Conservation (phyloP, 1,284 basidiomycete species). For the Phellopilus nigrolimitatus region DNA sequence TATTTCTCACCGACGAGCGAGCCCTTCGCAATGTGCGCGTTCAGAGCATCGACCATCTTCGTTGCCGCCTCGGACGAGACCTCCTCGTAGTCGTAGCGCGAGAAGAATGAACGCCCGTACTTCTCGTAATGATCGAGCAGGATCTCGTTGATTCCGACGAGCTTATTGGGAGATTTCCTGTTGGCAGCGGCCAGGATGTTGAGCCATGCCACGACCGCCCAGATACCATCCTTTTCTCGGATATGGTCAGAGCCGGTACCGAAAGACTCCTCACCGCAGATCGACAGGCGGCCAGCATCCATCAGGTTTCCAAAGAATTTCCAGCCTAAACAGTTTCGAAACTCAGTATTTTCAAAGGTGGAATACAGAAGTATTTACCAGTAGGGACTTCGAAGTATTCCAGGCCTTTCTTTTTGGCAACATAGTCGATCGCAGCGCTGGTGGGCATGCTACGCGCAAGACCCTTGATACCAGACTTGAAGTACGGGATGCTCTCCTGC, state of each 20-base stretch:
- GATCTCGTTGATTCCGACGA: slow-evolving; percentile 85
- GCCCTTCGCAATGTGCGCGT: slow-evolving; percentile 62
- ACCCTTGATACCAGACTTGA: slow-evolving; percentile 91
- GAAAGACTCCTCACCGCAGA: slow-evolving; percentile 98
- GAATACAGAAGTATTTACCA: slow-evolving; percentile 44
- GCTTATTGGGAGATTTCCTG: slow-evolving; percentile 70
- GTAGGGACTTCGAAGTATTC: slow-evolving; percentile 97
- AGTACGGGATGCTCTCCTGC: slow-evolving; percentile 90
- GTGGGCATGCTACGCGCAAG: slow-evolving; percentile 97
- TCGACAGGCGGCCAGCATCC: slow-evolving; percentile 96
- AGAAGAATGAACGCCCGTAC: slow-evolving; percentile 98
- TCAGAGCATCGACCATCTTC: slow-evolving; percentile 77
- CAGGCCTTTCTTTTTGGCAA: slow-evolving; percentile 91
- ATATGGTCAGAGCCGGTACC: slow-evolving; percentile 99
- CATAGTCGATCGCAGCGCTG: slow-evolving; percentile 93
- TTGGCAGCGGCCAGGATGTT: slow-evolving; percentile 95
- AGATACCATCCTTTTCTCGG: slow-evolving; percentile 97
- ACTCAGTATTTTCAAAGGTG: not conserved
- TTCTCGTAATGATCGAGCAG: slow-evolving; percentile 83
- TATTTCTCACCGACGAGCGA: slow-evolving; percentile 67
- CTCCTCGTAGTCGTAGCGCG: slow-evolving; percentile 98
- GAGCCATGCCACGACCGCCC: slow-evolving; percentile 97
- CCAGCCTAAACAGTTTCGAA: slow-evolving; percentile 61
- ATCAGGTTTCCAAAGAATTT: slow-evolving; percentile 99
- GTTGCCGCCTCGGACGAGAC: slow-evolving; percentile 89